Base-by-base conservation (phyloP, 768 basidiomycete genomes). In the Lactarius hatsudake region DNA sequence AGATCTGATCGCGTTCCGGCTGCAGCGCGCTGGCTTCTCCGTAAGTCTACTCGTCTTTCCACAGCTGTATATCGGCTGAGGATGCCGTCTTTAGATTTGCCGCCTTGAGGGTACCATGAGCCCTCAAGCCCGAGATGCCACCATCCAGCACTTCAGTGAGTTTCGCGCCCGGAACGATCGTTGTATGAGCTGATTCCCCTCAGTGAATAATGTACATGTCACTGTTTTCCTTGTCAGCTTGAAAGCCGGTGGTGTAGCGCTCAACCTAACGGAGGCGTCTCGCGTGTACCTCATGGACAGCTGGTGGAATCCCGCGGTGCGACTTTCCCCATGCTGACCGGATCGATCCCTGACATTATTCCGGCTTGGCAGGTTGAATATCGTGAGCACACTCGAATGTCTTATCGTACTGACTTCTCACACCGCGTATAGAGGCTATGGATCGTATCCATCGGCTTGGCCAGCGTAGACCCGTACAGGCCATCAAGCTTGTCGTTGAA, bases 281-380 rank as follows among this genome's bases (percentile, higher is more conserved):
- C 90, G 93, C 32, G 94, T 97, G 23, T 96, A 94, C 77, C 84
- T 97, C 73, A 96, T 98, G 94, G 96, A 96, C 75, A 92, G 90
- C 71, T 96, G 94, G 94, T 96, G 96, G 96, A 98, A 98, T 75
- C 96, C 96, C 8, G 94, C 94, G n/a, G 92, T 90, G 61, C 54
- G 64, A 66, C 60, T 23, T 45, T 36, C 18, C 28, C 32, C 15
- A 9, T 32, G n/a, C n/a, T 32, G 23, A 57, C 32, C 10, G 17
- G 62, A 26, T 20, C 32, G n/a, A 43, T 53, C 8, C 32, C 57
- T 60, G 54, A 59, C 64, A n/a, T 51, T 20, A 32, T n/a, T 28
- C n/a, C 26, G 43, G 23, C 43, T 66, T 45, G 34, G 12, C 61
- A 86, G 84, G 88, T 92, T 62, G 91, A 92, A 79, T 93, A 84